Evolutionary conservation across 257 asterid species (phyloP).

Genomic region (Rubia yunnanensis): DNA sequence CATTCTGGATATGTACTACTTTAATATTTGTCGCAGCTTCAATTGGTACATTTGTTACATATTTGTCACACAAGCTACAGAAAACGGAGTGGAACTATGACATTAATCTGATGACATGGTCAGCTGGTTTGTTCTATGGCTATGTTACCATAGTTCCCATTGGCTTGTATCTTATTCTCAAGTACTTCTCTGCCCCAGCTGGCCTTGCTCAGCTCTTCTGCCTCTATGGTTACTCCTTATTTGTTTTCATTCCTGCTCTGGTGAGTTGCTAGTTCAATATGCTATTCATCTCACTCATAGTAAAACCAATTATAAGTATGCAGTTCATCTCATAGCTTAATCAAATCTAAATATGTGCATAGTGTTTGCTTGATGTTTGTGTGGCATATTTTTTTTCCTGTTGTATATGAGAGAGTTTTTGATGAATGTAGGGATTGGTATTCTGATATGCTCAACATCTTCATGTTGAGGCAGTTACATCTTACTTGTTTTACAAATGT

Average conservation of each 20-base stretch:
- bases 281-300: neutral
- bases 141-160: slow-evolving; percentile 78
- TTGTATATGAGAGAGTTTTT: too few relatives aligned
- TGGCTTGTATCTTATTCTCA: slow-evolving; percentile 67
- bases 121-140: slow-evolving; percentile 94
- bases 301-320: neutral
- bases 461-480: neutral
- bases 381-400: neutral
- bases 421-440: neutral
- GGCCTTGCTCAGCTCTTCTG: slow-evolving; percentile 84
- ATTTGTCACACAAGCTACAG: slow-evolving; percentile 76
- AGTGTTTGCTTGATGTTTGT: neutral
- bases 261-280: slow-evolving; percentile 38
- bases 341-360: neutral
- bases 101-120: slow-evolving; percentile 83
- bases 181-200: slow-evolving; percentile 94
- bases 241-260: slow-evolving; percentile 93
- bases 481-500: neutral
- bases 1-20: slow-evolving; percentile 99
- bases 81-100: slow-evolving; percentile 82
- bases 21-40: slow-evolving; percentile 94
- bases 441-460: neutral
- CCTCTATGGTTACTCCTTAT: slow-evolving; percentile 91
- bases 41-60: slow-evolving; percentile 91
- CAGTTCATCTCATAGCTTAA: neutral